Evolutionary conservation across 805 yeast species (phyloP), one percentile per base, ranked within the genome.

Genomic region (Candida ovalis): DNA sequence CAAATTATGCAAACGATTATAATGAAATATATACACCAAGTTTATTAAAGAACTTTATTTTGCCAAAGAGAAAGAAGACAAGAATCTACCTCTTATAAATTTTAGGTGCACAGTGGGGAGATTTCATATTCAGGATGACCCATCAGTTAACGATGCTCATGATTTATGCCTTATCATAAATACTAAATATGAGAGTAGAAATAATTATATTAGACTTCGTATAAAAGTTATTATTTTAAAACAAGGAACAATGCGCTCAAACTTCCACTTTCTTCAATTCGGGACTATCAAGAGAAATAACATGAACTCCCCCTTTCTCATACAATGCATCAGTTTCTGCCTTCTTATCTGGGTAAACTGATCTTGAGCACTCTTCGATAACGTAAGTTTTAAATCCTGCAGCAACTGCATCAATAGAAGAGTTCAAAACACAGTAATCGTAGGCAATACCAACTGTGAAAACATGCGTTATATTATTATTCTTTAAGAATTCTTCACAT

Each of bases 361-460:
- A 73, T 51, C 68, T 74, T 19, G 84, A 72, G 45, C 80, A 77
- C 27, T 79, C 78, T 50, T 72, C 71, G 13, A 88, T 54, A 1
- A 92, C 87, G 45, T 59, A 71, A 0, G 96, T 82, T 1, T 76
- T 64, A 61, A 77, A 89, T 0, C 96, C 96, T 4, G 69, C 49
- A 10, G 62, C 65, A 0, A 75, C 77, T 19, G 90, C 75, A 48
- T 91, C 95, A 22, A 80, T 63, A 0, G 96, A 89, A 0, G 95
- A 84, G 60, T 82, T 75, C 56, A 81, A 68, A 3, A 92, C 97
- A 64, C 98, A 91, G 64, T 71, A 89, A 62, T 91, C 98, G 53
- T 82, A 81, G 0, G 97, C 97, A 19, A 91, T 58, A 0, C 97
- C 98, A 1, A 84, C 92, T 21, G 87, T 75, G 40, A 74, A 80